Evolutionary conservation across 345 rosid species (phyloP), one percentile per base, ranked within the genome.

Genomic region (Murraya paniculata): DNA sequence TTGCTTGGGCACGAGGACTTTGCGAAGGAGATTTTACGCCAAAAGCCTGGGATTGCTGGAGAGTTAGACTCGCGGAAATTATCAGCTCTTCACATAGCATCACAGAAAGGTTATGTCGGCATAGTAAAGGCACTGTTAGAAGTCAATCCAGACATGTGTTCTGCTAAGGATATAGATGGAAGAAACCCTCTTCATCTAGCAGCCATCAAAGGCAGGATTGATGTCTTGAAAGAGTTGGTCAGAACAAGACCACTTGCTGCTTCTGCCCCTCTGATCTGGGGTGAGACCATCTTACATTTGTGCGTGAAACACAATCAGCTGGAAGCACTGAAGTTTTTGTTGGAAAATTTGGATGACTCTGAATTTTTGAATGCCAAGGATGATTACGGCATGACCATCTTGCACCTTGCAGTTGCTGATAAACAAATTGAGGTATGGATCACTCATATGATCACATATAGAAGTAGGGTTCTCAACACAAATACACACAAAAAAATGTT

Each of bases 381-480:
- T 36, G 39, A 7, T 36, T 36, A 36, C 7, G 39, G 39, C 8
- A 36, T 7, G 39, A 36, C 39, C 39, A 36, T 36, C 39, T 7
- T 85, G 74, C 87, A 85, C 58, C n/a, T 77, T 3, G 81, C 85
- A 31, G 82, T 71, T 39, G 71, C 62, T 58, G 35, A 55, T 10
- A 71, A 55, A 71, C 80, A 80, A 9, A 13, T 80, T 53, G 83
- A 85, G 85, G 87, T 85, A 74, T 19, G 19, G 13, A n/a, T 58
- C 3, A 58, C 25, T 58, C 62, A 24, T 27, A 58, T n/a, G n/a
- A n/a, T 7, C 39, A n/a, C 11, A 57, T 24, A 9, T 9, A 61
- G 4, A 22, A 61, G 39, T 36, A 36, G 39, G 39, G 8, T 36
- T 36, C 39, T 24, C 9, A 9, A 22, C 18, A 57, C 18, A 14